Percentiles rank a stretch among this genome's conserved stretches.
Evolutionary conservation across 2,329 filamentous ascomycete genomes (phyloP).

Genomic region (Monosporascus sp.): DNA sequence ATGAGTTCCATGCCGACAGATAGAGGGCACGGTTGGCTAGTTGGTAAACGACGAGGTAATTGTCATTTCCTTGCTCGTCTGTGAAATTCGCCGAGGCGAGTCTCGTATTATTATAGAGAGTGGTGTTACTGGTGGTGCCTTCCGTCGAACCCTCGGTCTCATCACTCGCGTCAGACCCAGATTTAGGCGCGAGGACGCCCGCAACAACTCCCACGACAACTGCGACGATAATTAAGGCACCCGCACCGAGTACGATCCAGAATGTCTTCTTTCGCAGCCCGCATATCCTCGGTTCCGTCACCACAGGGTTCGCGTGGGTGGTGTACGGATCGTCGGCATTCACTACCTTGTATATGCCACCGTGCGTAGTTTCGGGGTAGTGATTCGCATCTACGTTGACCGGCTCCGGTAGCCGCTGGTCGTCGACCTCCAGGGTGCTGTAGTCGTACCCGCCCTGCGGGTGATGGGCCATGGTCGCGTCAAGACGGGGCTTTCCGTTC

Average conservation of each 20-base stretch:
- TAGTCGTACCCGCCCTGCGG: neutral
- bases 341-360: neutral
- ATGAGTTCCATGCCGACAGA: neutral
- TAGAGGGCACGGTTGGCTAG: constrained; percentile 1
- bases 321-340: neutral
- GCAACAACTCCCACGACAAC: constrained; percentile 10
- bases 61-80: neutral
- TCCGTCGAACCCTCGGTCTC: neutral
- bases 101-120: neutral
- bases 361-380: neutral
- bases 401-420: neutral
- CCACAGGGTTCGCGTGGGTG: neutral
- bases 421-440: constrained; percentile 3
- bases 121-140: neutral
- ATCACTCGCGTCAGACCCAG: neutral
- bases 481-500: too few relatives aligned
- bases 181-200: neutral
- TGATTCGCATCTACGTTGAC: neutral
- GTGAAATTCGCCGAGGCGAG: constrained; percentile 1
- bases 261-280: constrained; percentile 9
- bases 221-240: constrained; percentile 5
- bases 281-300: constrained; percentile 8
- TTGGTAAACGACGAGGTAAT: neutral
- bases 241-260: constrained; percentile 7
- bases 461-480: constrained; percentile 3